Evolutionary conservation across 1,139 yeast genomes (phyloP), one percentile per base, ranked within the genome.

Genomic region (Debaryomyces singareniensis): DNA sequence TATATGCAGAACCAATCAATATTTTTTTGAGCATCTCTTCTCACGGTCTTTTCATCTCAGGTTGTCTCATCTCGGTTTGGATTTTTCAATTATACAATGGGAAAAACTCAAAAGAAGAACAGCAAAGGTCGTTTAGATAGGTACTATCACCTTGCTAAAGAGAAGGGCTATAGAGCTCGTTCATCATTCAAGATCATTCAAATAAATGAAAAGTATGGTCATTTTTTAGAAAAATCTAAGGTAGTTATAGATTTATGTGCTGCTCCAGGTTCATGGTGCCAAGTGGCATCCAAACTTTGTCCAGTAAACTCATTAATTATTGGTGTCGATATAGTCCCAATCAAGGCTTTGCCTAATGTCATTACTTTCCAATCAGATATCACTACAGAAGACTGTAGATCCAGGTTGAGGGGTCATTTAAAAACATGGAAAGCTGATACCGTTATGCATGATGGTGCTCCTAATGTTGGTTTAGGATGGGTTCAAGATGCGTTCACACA

Each of bases 191-290:
- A 91, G 58, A 77, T 91, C 45, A 71, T 93, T 36, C 99, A 91
- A 58, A 85, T 91, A 39, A 91, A 93, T 62, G 96, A 93, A 53
- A 91, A 91, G 55, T 93, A 77, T 65, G 96, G 96, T 18, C 96
- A 87, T 58, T 91, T 91, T 55, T 64, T 89, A 36, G 96, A 89
- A 49, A 83, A 84, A 56, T 87, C 97, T n/a, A 91, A 86, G 58
- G 97, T 91, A 27, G 96, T 91, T 26, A 85, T 91, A 34, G 99
- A 91, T 73, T 69, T 91, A 45, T 91, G 99, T 81, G 97, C 98
- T 35, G 98, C 98, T 3, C 98, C 99, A 20, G 99, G 99, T 35
- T 87, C 96, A 3, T 91, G 98, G 97, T 91, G 98, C 71, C 99
- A 91, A 61, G 98, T 93, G 26, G 98, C 98, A 1, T 78, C 95